phyloP scores from a whole-genome alignment of 495 filamentous ascomycete species.

The Aspergillus taichungensis region DNA sequence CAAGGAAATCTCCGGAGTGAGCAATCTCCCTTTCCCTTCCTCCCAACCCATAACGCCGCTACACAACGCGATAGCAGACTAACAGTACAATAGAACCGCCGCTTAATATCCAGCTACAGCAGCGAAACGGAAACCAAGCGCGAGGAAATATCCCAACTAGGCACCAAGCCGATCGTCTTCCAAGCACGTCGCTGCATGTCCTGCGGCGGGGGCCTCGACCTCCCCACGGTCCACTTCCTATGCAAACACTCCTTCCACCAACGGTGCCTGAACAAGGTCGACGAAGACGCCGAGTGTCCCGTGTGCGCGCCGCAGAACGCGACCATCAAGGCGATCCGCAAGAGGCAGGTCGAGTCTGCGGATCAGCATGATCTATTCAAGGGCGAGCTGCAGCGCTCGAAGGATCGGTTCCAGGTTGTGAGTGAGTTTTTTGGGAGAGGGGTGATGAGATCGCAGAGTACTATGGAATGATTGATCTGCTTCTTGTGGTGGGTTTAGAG shows the following conservation, averaged over 20 bases:
- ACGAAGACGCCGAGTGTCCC: conserved; percentile 71
- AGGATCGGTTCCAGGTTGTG: conserved; percentile 79
- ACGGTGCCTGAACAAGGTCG: conserved; percentile 61
- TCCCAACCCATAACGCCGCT: not conserved
- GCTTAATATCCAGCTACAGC: conserved; percentile 76
- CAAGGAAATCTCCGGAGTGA: conserved; percentile 65
- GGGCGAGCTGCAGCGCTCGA: conserved; percentile 66
- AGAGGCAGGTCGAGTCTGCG: conserved; percentile 77
- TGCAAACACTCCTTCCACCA: conserved; percentile 97
- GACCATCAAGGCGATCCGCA: conserved; percentile 76
- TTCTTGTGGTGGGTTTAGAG: too few species aligned
- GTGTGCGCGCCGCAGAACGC: conserved; percentile 73
- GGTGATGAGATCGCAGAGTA: conserved; percentile 57
- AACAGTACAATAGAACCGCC: conserved; percentile 53
- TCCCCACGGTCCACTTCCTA: conserved; percentile 89
- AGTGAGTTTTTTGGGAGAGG: conserved; percentile 93
- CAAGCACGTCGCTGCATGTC: conserved; percentile 77
- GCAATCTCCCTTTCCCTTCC: conserved; percentile 1
- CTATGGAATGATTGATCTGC: conserved; percentile 25
- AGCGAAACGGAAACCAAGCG: conserved; percentile 73
- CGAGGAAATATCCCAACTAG: conserved; percentile 66
- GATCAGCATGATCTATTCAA: conserved; percentile 87
- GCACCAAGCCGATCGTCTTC: conserved; percentile 76
- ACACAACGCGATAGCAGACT: conserved; percentile 1
- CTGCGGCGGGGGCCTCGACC: conserved; percentile 65